Base-by-base conservation (phyloP, 169 alveolate species). In the Plasmodium ovale region DNA sequence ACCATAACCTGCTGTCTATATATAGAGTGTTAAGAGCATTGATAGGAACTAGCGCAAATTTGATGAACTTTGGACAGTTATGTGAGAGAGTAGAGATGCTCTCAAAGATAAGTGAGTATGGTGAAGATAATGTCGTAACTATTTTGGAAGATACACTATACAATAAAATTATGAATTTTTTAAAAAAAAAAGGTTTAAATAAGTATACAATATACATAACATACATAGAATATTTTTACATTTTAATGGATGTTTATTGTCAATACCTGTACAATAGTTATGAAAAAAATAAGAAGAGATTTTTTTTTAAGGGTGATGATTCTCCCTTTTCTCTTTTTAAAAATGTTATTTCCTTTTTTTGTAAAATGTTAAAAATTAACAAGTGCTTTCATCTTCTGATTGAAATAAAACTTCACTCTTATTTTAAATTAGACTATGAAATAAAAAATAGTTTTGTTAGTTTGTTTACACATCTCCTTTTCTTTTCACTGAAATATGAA, bases 361-460 rank as follows among this genome's bases (percentile, higher is more conserved):
- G 90, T 65, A 82, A 82, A 19, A 82, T 82, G 1, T 65, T 82
- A 82, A 65, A 65, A 49, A 82, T 82, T 4, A 82, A 82, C 42
- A 82, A 82, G 14, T 82, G 90, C 4, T 82, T 82, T 47, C 90
- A 65, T 12, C 16, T 82, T 0, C 35, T 82, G 16, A 65, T 79
- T 4, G 89, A 79, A 64, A 64, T 82, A n/a, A 82, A 82, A 29
- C 27, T 82, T 21, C 25, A 65, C 33, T 49, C n/a, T 65, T 82
- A 82, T 65, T 82, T 82, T 42, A 69, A 62, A 19, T n/a, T 82
- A 25, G 12, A 49, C 2, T 82, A 82, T 16, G 90, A 67, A 3
- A 65, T 82, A 1, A 49, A 51, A 4, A 82, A 82, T 62, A 82
- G 84, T 56, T 82, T 82, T 16, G 44, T 82, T 19, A 82, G 72